phyloP scores from a whole-genome alignment of 169 alveolate species.

The Babesia divergens region DNA sequence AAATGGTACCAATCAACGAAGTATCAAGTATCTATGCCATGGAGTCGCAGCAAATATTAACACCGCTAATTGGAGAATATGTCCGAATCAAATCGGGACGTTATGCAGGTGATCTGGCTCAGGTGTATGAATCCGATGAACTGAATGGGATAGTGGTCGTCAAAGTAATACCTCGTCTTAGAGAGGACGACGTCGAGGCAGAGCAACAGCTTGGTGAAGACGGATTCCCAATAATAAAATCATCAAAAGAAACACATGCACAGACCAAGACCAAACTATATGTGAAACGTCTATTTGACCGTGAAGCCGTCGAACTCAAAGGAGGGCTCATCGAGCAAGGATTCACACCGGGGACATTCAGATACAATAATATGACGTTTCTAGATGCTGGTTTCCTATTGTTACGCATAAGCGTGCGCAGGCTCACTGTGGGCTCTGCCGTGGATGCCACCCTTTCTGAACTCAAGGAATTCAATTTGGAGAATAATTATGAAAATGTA shows the following conservation, averaged over 20 bases:
- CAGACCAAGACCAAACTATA: neutral
- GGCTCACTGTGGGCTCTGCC: slow-evolving; percentile 66
- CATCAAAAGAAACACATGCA: neutral
- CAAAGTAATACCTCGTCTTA: slow-evolving; percentile 77
- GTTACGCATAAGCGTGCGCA: slow-evolving; percentile 72
- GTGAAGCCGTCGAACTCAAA: slow-evolving; percentile 77
- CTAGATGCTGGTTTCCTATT: slow-evolving; percentile 80
- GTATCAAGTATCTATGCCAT: slow-evolving; percentile 78
- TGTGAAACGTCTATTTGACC: slow-evolving; percentile 65
- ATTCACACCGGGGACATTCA: slow-evolving; percentile 79
- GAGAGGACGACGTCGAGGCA: slow-evolving; percentile 20
- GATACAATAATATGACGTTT: slow-evolving; percentile 78
- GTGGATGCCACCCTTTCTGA: slow-evolving; percentile 81
- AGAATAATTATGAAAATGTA: slow-evolving; percentile 57
- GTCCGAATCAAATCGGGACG: slow-evolving; percentile 80
- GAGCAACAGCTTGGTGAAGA: neutral
- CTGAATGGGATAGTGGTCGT: slow-evolving; percentile 74
- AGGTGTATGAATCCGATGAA: slow-evolving; percentile 80
- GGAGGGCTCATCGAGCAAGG: slow-evolving; percentile 84
- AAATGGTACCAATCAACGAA: slow-evolving; percentile 81
- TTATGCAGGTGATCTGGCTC: slow-evolving; percentile 81
- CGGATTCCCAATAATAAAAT: neutral
- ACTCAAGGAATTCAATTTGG: slow-evolving; percentile 73
- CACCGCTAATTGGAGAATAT: slow-evolving; percentile 78
- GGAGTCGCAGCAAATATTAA: slow-evolving; percentile 60